Evolutionary conservation across 2,329 filamentous ascomycete species (phyloP), one percentile per base, ranked within the genome.

Genomic region (Graphilbum ipis-grandicollis): DNA sequence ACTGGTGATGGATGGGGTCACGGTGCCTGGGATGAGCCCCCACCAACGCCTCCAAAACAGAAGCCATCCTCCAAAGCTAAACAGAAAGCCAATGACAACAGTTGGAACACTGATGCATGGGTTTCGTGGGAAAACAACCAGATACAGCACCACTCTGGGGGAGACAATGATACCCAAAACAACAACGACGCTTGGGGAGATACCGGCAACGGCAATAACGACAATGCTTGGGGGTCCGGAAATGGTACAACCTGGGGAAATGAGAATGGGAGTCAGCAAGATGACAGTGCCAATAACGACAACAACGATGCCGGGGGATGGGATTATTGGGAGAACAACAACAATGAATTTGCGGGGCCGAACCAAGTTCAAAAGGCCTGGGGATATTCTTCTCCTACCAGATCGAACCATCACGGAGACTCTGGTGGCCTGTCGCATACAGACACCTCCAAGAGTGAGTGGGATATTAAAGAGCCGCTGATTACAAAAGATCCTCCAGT

Each of bases 1-100:
- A 34, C 18, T 9, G 41, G 35, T 13, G 30, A 39, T 10, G 41
- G 39, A 9, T 45, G 41, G 43, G 43, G 43, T 9, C 34, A 37
- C n/a, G 28, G 31, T 19, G 39, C 31, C 8, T 42, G 39, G 34
- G 37, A 39, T 3, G 18, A 41, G 6, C 36, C 34, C n/a, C 12
- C 22, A 9, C 31, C 26, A 5, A 3, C 19, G 3, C 14, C 26
- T 7, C 14, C 26, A n/a, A n/a, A n/a, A n/a, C n/a, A n/a, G n/a
- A n/a, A n/a, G n/a, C n/a, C n/a, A n/a, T n/a, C n/a, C 6, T 13
- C 26, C 26, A 28, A 5, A 23, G 22, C 22, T 5, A 10, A 18
- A 22, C 6, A 31, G 15, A 31, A 13, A 4, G 9, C 19, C 13
- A 31, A 31, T 13, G 31, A 15, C 15, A 37, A 38, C 13, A 31